Conservation (phyloP, 2,329 filamentous ascomycete species). For the Cyclaneusma minus region DNA sequence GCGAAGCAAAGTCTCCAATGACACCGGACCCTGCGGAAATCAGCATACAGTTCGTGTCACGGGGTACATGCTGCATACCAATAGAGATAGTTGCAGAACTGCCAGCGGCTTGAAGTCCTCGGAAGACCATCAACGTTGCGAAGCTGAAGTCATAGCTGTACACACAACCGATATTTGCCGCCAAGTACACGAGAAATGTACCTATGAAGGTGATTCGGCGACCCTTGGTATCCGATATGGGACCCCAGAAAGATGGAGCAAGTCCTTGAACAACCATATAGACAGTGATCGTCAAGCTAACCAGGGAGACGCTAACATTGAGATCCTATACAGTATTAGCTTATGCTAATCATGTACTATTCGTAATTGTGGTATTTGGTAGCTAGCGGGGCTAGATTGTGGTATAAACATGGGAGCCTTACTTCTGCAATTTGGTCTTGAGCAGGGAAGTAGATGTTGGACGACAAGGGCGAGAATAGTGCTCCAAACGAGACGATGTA, state of each 20-base stretch:
- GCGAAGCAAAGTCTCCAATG: slow-evolving; percentile 23
- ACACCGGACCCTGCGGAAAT: slow-evolving; percentile 21
- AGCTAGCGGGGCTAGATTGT: background rate
- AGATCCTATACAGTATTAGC: slow-evolving; percentile 10
- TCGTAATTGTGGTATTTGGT: background rate
- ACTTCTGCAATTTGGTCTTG: slow-evolving; percentile 22
- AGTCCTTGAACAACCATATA: slow-evolving; percentile 36
- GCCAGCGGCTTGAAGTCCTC: slow-evolving; percentile 30
- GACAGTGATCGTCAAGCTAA: slow-evolving; percentile 26
- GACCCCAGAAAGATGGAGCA: slow-evolving; percentile 30
- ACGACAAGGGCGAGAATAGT: slow-evolving; percentile 35
- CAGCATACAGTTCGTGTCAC: slow-evolving; percentile 2
- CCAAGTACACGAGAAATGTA: slow-evolving; percentile 30
- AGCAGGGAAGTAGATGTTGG: slow-evolving; percentile 34
- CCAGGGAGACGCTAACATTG: slow-evolving; percentile 14
- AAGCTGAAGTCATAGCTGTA: slow-evolving; percentile 28
- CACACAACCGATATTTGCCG: slow-evolving; percentile 28
- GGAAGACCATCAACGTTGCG: slow-evolving; percentile 25
- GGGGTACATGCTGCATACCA: slow-evolving; percentile 15
- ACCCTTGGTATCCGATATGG: slow-evolving; percentile 29
- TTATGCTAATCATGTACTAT: too few relatives aligned
- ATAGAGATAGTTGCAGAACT: slow-evolving; percentile 31
- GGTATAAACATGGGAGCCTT: slow-evolving; percentile 2
- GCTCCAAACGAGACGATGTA: slow-evolving; percentile 32
- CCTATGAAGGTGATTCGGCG: slow-evolving; percentile 22